These are phyloP conservation scores for Linnemannia elongata DNA, from an alignment of 192 early-diverging fungal species.

Conservation along the genomic window DNA sequence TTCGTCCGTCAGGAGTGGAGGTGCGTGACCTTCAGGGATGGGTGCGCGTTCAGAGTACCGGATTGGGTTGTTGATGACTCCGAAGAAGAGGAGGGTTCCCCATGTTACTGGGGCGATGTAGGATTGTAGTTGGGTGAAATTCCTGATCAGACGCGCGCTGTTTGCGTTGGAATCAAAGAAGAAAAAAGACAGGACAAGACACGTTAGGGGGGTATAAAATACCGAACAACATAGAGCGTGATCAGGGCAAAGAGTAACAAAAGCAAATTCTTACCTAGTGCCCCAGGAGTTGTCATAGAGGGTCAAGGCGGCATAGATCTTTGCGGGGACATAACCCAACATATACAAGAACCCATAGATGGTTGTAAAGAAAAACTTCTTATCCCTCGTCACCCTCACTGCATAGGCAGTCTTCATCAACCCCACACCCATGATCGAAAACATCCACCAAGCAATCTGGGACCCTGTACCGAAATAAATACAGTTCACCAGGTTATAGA, in stretches of 20 bases:
- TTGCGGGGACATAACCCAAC: conserved; percentile 69
- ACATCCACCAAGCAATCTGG: conserved; percentile 57
- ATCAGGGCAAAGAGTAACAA: no score
- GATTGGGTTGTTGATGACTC: conserved; percentile 33
- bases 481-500: conserved; percentile 64
- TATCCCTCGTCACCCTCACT: conserved; percentile 42
- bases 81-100: conserved; percentile 34
- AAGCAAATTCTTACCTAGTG: conserved; percentile 50
- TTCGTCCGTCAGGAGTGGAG: conserved; percentile 22
- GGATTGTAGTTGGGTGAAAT: conserved; percentile 35
- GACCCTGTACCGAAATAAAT: conserved; percentile 52
- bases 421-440: conserved; percentile 60
- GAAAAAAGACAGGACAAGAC: no score
- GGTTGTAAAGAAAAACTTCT: conserved; percentile 62
- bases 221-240: no score
- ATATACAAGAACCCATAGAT: conserved; percentile 68
- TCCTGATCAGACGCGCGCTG: conserved; percentile 51
- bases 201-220: no score
- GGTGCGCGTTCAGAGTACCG: conserved; percentile 23
- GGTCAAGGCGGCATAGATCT: conserved; percentile 67
- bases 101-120: conserved; percentile 53
- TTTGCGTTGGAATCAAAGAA: not conserved
- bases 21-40: conserved; percentile 19
- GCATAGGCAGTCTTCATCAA: conserved; percentile 63
- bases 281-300: conserved; percentile 74